Conservation (phyloP, 1,284 basidiomycete species). For the Cutaneotrichosporon mucoides region DNA sequence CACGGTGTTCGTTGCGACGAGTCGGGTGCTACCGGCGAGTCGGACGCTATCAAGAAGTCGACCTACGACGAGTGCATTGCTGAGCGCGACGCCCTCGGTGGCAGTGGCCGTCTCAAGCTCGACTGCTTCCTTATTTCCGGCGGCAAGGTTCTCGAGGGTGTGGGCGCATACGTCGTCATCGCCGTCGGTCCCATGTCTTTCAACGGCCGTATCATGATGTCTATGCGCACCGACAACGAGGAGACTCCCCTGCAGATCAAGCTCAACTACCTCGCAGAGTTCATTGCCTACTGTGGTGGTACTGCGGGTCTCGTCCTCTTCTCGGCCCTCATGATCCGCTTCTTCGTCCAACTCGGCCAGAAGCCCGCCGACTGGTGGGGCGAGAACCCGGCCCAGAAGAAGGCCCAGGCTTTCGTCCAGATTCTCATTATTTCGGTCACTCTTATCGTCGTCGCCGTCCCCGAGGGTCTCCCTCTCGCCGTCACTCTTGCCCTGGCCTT, state of each 20-base stretch:
- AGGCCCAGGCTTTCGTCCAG: conserved; percentile 65
- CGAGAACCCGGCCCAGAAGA: conserved; percentile 62
- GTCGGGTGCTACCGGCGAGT: conserved; percentile 92
- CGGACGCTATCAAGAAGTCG: conserved; percentile 87
- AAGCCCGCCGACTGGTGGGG: conserved; percentile 7
- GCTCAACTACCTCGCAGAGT: conserved; percentile 83
- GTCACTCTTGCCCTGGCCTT: conserved; percentile 95
- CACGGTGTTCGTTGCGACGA: conserved; percentile 97
- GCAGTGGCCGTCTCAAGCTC: conserved; percentile 56
- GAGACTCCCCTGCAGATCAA: conserved; percentile 88
- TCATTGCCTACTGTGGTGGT: conserved; percentile 88
- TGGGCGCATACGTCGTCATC: conserved; percentile 87
- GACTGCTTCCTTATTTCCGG: conserved; percentile 94
- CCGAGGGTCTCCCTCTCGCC: conserved; percentile 92
- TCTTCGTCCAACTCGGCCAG: conserved; percentile 65
- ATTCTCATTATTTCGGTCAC: conserved; percentile 63
- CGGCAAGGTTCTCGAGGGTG: conserved; percentile 91
- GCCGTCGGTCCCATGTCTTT: conserved; percentile 89
- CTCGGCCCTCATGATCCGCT: conserved; percentile 81
- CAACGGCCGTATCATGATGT: conserved; percentile 93
- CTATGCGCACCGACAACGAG: conserved; percentile 45
- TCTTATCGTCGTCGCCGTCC: conserved; percentile 92
- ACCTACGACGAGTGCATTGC: conserved; percentile 71
- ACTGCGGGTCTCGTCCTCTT: conserved; percentile 80
- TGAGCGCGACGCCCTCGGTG: conserved; percentile 44